Conservation (phyloP, 2,329 filamentous ascomycete genomes). For the Myriosclerotinia curreyana region DNA sequence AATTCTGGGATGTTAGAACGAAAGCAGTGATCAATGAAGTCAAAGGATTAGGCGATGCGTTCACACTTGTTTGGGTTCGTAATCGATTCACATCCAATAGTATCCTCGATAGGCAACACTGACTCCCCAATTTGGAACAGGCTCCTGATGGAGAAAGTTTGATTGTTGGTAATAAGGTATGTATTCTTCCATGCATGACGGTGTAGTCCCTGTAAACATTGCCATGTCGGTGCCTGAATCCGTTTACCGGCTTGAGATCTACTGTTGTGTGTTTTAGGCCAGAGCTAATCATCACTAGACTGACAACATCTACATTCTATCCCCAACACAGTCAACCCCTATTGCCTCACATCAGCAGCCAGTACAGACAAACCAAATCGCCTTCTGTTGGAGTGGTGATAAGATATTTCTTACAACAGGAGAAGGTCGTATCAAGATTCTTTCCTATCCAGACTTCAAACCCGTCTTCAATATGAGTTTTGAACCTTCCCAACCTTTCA, state of each 20-base stretch:
- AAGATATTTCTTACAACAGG: constrained; percentile 69
- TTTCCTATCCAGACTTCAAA: constrained; percentile 63
- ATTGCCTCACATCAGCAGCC: constrained; percentile 59
- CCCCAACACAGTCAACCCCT: constrained; percentile 55
- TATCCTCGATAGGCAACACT: no score
- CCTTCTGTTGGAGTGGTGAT: constrained; percentile 70
- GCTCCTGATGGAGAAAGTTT: constrained; percentile 66
- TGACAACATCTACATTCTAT: constrained; percentile 61
- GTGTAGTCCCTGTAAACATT: not conserved
- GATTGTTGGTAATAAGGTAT: constrained; percentile 70
- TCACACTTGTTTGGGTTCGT: constrained; percentile 63
- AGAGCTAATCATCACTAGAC: constrained; percentile 44
- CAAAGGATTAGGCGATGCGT: constrained; percentile 62
- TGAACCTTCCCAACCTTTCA: constrained; percentile 50
- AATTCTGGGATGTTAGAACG: constrained; percentile 77
- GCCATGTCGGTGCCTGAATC: not conserved
- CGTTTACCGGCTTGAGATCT: no score
- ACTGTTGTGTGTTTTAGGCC: not conserved
- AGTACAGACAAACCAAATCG: constrained; percentile 67
- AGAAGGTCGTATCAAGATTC: constrained; percentile 67
- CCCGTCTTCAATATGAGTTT: constrained; percentile 52
- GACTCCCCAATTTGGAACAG: no score
- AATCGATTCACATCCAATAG: no score
- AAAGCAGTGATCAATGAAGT: constrained; percentile 69
- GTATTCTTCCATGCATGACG: constrained; percentile 38